These are phyloP conservation scores for Symbiodinium pilosum DNA, from an alignment of 73 alveolate genomes.

Conservation along the genomic window DNA sequence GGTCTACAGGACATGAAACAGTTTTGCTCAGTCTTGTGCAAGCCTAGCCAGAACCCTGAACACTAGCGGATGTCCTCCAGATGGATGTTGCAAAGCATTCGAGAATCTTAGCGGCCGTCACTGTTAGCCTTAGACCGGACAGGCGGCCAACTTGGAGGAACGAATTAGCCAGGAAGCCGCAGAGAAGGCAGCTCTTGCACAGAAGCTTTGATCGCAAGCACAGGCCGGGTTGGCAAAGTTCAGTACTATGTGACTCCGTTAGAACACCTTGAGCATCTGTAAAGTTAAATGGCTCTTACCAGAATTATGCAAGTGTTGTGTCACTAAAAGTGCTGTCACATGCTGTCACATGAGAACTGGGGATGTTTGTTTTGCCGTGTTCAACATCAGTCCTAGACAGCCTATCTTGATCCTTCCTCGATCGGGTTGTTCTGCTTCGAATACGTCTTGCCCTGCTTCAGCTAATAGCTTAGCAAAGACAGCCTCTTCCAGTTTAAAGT, in stretches of 20 bases:
- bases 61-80: neutral
- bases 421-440: too few relatives aligned
- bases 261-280: neutral
- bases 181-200: slow-evolving; percentile 1
- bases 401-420: too few relatives aligned
- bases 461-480: too few relatives aligned
- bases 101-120: neutral
- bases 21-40: too few relatives aligned
- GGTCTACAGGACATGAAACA: too few relatives aligned
- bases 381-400: too few relatives aligned
- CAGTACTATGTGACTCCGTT: neutral
- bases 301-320: neutral
- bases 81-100: neutral
- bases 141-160: neutral
- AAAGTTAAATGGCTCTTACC: too few relatives aligned
- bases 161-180: neutral
- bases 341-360: too few relatives aligned
- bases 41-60: neutral
- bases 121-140: neutral
- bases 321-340: too few relatives aligned
- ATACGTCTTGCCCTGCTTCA: too few relatives aligned
- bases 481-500: too few relatives aligned
- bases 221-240: neutral
- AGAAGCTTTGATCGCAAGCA: neutral
- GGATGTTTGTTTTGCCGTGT: too few relatives aligned